Base-by-base conservation (phyloP, 352 stramenopile genomes). In the Globisporangium cederbergense region DNA sequence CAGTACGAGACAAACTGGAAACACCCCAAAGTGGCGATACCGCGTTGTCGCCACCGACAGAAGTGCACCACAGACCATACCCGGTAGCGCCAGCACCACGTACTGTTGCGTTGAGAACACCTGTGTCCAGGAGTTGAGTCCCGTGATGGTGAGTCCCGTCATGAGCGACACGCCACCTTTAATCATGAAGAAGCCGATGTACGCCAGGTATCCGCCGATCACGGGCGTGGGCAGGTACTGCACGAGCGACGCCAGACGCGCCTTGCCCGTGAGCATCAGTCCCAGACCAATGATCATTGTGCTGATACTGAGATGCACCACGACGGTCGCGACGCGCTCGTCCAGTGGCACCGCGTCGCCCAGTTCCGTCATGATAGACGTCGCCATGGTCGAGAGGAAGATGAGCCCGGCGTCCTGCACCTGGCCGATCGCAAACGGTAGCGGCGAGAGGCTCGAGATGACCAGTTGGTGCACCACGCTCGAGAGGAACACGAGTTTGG, bases 351-450 rank as follows among this genome's bases (percentile, higher is more conserved):
- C 75, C 20, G 75, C 62, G 11, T 89, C 67, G 3, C 83, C 85
- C 52, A 84, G 86, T 73, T 74, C 70, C 36, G 68, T 86, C 77
- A 96, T 95, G 68, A 98, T 96, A 22, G 73, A 91, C 16, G 93
- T 79, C 3, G 96, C 90, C 79, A 99, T 99, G 51, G 77, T 83
- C 36, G 81, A 90, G 28, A 99, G 77, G 74, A 99, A 99, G 62
- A 99, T 98, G 36, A 99, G 84, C 10, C 78, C 96, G 9, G 96
- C 95, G 72, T 99, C 96, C 74, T 99, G 97, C 0, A 98, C 97
- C 71, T 98, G 95, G 28, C 92, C 97, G 49, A 99, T 97, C 3
- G 97, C 96, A 74, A 98, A 99, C 4, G 90, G 86, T 46, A 99
- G 74, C 22, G 87, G 88, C n/a, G 85, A 98, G 54, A 97, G 83